A percentile compares a stretch with the other conserved stretches of the same genome.
Conservation (phyloP, 164 flowering plant species). For the Kingdonia uniflora region DNA sequence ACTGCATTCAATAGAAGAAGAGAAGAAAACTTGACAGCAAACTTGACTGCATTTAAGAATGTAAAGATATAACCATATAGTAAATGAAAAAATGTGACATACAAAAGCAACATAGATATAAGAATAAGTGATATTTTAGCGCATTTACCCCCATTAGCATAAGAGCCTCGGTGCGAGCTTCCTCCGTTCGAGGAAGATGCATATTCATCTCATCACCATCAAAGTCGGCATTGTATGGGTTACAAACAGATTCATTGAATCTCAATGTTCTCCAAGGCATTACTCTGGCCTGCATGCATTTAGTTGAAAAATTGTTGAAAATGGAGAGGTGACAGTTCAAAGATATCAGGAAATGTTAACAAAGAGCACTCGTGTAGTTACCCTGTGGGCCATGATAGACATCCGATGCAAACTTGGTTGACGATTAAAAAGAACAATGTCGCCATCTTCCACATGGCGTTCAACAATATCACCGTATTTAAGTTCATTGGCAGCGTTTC, state of each 20-base stretch:
- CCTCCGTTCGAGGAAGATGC: constrained; percentile 98
- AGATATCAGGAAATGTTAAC: neutral
- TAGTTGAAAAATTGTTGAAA: neutral
- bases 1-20: too few species aligned
- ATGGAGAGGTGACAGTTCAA: neutral
- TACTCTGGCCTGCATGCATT: constrained; percentile 59
- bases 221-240: constrained; percentile 98
- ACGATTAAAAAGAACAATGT: constrained; percentile 81
- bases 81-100: too few species aligned
- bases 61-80: too few species aligned
- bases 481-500: constrained; percentile 63
- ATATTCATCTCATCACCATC: constrained; percentile 99
- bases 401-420: constrained; percentile 98
- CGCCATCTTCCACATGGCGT: constrained; percentile 96
- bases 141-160: constrained; percentile 80
- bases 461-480: constrained; percentile 66
- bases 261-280: constrained; percentile 98
- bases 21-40: too few species aligned
- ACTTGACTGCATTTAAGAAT: too few species aligned
- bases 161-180: constrained; percentile 97
- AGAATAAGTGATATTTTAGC: neutral
- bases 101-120: neutral
- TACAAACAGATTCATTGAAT: constrained; percentile 97
- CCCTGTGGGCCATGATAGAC: constrained; percentile 99
- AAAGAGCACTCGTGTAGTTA: constrained; percentile 16